Evolutionary conservation across 1,284 basidiomycete genomes (phyloP).

Genomic region (Cutaneotrichosporon sp.): DNA sequence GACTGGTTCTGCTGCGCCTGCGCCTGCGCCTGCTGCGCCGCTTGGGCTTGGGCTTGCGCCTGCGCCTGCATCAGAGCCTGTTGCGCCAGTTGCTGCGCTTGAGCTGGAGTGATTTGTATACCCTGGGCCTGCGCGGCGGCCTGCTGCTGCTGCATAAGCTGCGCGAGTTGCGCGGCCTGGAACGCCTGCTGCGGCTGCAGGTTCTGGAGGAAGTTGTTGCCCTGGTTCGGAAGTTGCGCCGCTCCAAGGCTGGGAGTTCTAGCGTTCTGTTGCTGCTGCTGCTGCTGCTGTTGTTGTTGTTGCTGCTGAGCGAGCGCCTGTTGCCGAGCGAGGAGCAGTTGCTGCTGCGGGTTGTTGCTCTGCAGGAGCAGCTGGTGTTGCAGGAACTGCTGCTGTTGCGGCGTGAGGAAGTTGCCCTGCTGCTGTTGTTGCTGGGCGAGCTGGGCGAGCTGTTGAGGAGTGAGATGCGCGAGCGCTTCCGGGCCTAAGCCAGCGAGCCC

Average conservation of each 20-base stretch:
- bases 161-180: conserved; percentile 19
- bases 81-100: conserved; percentile 28
- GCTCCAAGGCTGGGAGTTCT: conserved; percentile 2
- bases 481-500: conserved; percentile 14
- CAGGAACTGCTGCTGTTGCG: conserved; percentile 16
- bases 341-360: conserved; percentile 8
- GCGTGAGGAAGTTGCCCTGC: conserved; percentile 16
- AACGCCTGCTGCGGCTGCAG: conserved; percentile 13
- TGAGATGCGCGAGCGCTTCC: conserved; percentile 18
- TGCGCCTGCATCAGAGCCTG: conserved; percentile 20
- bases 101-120: conserved; percentile 22
- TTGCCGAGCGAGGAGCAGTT: conserved; percentile 13
- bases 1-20: not conserved
- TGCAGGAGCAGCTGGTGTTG: conserved; percentile 15
- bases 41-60: too few relatives aligned
- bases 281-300: too few relatives aligned
- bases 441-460: conserved; percentile 25
- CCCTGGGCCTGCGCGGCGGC: conserved; percentile 25
- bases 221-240: conserved; percentile 14
- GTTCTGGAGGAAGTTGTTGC: conserved; percentile 13
- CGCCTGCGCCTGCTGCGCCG: not conserved
- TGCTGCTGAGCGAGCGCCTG: conserved; percentile 23
- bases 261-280: conserved; percentile 24
- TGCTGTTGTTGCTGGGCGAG: conserved; percentile 26
- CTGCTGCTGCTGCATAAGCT: conserved; percentile 28